Evolutionary conservation across 1,139 yeast genomes (phyloP).

Genomic region (Tardiomyces blankii): DNA sequence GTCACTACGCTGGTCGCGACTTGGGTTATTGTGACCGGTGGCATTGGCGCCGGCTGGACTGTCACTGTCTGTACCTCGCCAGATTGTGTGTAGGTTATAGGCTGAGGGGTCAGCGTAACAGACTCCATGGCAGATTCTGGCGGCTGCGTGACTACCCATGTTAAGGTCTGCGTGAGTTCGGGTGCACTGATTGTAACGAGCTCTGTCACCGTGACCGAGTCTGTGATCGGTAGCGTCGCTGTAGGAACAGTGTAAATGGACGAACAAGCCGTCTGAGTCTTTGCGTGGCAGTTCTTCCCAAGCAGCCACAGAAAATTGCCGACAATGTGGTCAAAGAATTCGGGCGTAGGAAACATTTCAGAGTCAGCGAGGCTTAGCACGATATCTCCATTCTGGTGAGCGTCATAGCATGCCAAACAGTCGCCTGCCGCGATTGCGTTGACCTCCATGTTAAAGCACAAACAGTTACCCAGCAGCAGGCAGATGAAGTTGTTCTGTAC

Average conservation of each 20-base stretch:
- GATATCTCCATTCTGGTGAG: slow-evolving; percentile 7
- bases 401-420: slow-evolving; percentile 13
- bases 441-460: slow-evolving; percentile 7
- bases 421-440: slow-evolving; percentile 9
- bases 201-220: not conserved
- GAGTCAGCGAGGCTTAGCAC: slow-evolving; percentile 12
- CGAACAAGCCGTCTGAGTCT: not conserved
- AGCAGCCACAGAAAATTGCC: slow-evolving; percentile 12
- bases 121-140: not conserved
- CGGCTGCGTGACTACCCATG: not conserved
- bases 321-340: slow-evolving; percentile 14
- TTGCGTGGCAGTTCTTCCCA: slow-evolving; percentile 7
- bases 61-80: not conserved
- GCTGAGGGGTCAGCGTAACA: not conserved
- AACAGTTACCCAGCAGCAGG: slow-evolving; percentile 8
- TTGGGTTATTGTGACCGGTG: not conserved
- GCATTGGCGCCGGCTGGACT: slow-evolving; percentile 4
- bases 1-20: slow-evolving; percentile 2
- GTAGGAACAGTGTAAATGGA: not conserved
- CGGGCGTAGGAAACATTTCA: slow-evolving; percentile 9
- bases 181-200: slow-evolving; percentile 1
- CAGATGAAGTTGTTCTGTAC: slow-evolving; percentile 8
- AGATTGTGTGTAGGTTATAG: not conserved
- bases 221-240: not conserved
- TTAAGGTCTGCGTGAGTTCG: not conserved